Percentiles rank a stretch among this genome's conserved stretches.
Evolutionary conservation across 768 basidiomycete species (phyloP).

Genomic region (Russula lepida): DNA sequence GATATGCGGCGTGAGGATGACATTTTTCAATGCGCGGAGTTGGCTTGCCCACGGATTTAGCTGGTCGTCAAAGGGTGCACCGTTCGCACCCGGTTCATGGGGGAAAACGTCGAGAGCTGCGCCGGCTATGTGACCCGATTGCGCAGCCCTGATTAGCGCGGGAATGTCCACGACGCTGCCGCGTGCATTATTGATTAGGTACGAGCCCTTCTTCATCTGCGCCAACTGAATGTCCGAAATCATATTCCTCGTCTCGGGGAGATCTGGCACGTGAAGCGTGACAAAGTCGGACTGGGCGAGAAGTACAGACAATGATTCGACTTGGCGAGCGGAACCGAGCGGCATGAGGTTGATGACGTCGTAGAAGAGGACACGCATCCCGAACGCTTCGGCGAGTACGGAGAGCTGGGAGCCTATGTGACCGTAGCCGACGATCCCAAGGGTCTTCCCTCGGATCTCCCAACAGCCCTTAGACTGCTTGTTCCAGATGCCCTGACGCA

Average conservation of each 20-base stretch:
- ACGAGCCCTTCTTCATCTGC: slow-evolving; percentile 92
- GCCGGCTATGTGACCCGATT: slow-evolving; percentile 83
- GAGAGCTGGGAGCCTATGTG: slow-evolving; percentile 97
- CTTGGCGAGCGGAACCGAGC: slow-evolving; percentile 85
- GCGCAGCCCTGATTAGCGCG: slow-evolving; percentile 71
- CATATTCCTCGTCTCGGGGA: slow-evolving; percentile 93
- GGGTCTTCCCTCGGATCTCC: slow-evolving; percentile 95
- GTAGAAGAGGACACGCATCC: slow-evolving; percentile 91
- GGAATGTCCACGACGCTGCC: slow-evolving; percentile 94
- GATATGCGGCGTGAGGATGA: slow-evolving; percentile 97
- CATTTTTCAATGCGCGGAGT: slow-evolving; percentile 72
- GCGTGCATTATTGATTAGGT: slow-evolving; percentile 97
- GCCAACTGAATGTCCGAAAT: slow-evolving; percentile 68
- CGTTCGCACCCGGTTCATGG: slow-evolving; percentile 85
- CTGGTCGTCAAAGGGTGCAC: slow-evolving; percentile 80
- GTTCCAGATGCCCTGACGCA: slow-evolving; percentile 92
- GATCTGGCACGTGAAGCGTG: slow-evolving; percentile 93
- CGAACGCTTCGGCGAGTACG: slow-evolving; percentile 93
- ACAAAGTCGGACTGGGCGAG: slow-evolving; percentile 84
- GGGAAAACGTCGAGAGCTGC: slow-evolving; percentile 95
- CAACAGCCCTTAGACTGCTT: slow-evolving; percentile 98
- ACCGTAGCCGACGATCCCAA: slow-evolving; percentile 97
- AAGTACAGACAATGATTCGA: slow-evolving; percentile 68
- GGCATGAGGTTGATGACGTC: slow-evolving; percentile 98
- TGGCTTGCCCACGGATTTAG: slow-evolving; percentile 78